Evolutionary conservation across 2,329 filamentous ascomycete species (phyloP).

Genomic region (Penicillium sp.): DNA sequence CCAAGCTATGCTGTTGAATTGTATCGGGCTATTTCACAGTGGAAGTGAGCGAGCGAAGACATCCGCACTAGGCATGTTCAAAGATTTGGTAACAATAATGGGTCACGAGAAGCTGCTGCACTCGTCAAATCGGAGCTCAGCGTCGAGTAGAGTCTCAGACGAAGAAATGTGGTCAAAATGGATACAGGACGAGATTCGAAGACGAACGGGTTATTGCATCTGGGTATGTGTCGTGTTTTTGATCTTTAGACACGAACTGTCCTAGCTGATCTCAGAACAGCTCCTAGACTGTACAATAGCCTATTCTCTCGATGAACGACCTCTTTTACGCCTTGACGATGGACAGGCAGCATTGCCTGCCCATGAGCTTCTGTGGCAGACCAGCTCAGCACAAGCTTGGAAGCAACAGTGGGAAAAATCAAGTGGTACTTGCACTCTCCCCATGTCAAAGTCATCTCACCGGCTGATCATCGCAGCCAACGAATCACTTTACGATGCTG

Average conservation of each 20-base stretch:
- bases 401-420: constrained; percentile 23
- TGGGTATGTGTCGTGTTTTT: constrained; percentile 38
- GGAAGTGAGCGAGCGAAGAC: constrained; percentile 24
- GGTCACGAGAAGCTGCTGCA: constrained; percentile 24
- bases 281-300: constrained; percentile 44
- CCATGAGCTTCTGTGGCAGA: constrained; percentile 44
- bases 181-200: constrained; percentile 38
- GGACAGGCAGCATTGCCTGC: constrained; percentile 41
- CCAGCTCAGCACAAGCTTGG: constrained; percentile 35
- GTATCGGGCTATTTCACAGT: constrained; percentile 33
- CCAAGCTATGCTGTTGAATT: constrained; percentile 34
- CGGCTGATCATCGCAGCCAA: constrained; percentile 20
- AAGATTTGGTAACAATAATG: constrained; percentile 29
- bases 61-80: constrained; percentile 27
- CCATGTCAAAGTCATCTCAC: background rate
- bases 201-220: constrained; percentile 43
- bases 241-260: background rate
- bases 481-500: constrained; percentile 42
- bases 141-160: constrained; percentile 7
- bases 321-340: constrained; percentile 41
- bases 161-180: constrained; percentile 36
- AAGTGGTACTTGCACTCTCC: constrained; percentile 18
- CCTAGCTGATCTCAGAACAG: constrained; percentile 23
- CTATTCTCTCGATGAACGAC: constrained; percentile 39
- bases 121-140: constrained; percentile 11